Evolutionary conservation across 1,284 basidiomycete species (phyloP), one percentile per base, ranked within the genome.

Genomic region (Rhodotorula sp.): DNA sequence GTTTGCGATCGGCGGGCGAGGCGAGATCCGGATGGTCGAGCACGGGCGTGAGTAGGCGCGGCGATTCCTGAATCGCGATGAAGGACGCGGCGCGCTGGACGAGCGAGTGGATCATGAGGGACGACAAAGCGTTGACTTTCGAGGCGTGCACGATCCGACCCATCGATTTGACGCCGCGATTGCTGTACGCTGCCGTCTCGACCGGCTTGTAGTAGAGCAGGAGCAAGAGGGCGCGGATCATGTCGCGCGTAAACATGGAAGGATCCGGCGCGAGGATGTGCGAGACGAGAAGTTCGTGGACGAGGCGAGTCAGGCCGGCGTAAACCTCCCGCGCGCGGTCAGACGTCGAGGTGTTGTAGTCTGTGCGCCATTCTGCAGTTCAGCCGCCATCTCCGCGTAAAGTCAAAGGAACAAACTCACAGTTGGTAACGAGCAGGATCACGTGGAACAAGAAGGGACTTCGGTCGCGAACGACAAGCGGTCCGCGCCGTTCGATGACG

Each of bases 401-500:
- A 43, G 16, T 15, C 38, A 34, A 6, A 15, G 14, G 10, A 23
- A 12, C 21, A 16, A 43, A 7, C 62, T 45, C 21, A 69, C 67
- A 74, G 38, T 75, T 70, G 6, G 74, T 73, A 26, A 75, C 71
- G 56, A 70, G 67, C 1, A 75, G 60, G 31, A 75, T 71, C 23
- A 73, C 56, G 47, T 73, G 71, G 59, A 75, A 75, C 23, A 75
- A 57, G 60, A 75, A 75, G 0, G 74, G 74, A 19, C 62, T 65
- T 26, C 62, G 61, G n/a, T 60, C 56, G 23, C 70, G 56, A 2
- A 72, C 68, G 8, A 67, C 55, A 3, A 75, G 59, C 5, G 74
- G 48, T 14, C 56, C 26, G 3, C 67, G 50, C 45, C 62, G 38
- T 49, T 63, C 63, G 26, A 68, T 55, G n/a, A 70, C 62, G 1